Conservation (phyloP, 352 stramenopile species). For the Plasmopara muralis region DNA sequence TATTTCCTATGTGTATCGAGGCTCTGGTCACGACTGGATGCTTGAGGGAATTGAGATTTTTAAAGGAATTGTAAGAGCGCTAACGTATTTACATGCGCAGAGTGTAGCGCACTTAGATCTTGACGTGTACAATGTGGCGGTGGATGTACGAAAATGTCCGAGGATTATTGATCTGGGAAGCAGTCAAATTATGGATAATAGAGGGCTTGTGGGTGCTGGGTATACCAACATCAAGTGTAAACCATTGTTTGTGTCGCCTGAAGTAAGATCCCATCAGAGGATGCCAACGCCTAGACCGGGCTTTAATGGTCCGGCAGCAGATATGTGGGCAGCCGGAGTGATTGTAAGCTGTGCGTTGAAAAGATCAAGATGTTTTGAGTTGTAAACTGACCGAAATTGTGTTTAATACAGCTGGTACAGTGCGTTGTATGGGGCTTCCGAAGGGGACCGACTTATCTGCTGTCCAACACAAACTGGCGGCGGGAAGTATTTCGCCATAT, state of each 20-base stretch:
- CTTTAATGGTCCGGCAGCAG: conserved; percentile 63
- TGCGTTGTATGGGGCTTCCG: conserved; percentile 77
- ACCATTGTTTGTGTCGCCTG: conserved; percentile 63
- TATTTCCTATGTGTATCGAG: conserved; percentile 71
- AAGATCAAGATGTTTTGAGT: background rate
- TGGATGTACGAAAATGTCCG: conserved; percentile 44
- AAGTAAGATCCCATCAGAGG: conserved; percentile 58
- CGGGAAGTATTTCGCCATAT: conserved; percentile 74
- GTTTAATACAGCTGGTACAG: conserved; percentile 51
- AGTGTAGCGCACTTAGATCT: conserved; percentile 73
- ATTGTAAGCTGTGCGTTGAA: conserved; percentile 44
- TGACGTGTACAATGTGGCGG: conserved; percentile 82
- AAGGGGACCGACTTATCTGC: conserved; percentile 56
- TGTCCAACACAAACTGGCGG: conserved; percentile 54
- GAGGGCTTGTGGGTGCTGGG: conserved; percentile 44
- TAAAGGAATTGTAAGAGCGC: conserved; percentile 48
- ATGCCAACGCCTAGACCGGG: conserved; percentile 48
- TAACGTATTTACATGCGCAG: conserved; percentile 79
- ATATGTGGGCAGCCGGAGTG: conserved; percentile 76
- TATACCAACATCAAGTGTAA: conserved; percentile 82
- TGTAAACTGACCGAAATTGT: background rate
- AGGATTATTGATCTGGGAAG: conserved; percentile 80
- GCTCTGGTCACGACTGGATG: conserved; percentile 73
- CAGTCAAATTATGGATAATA: conserved; percentile 70
- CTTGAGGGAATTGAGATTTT: conserved; percentile 61